phyloP scores from a whole-genome alignment of 257 asterid genomes.

The Asclepias syriaca region DNA sequence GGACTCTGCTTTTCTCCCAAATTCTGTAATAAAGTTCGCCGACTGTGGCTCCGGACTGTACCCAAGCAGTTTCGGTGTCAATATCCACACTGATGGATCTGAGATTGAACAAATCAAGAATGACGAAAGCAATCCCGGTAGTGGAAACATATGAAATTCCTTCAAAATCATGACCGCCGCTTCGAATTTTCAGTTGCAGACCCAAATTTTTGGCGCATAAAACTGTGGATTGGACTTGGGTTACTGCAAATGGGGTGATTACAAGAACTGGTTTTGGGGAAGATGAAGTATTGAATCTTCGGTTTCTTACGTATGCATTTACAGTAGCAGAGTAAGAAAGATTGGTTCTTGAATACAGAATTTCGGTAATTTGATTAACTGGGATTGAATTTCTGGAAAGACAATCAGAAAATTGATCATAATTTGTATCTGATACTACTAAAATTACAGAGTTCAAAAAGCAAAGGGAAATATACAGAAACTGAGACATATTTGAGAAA shows the following conservation, averaged over 20 bases:
- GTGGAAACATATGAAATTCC: background rate
- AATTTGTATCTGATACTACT: too few species aligned
- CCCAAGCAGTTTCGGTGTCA: constrained; percentile 21
- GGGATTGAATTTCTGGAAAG: too few species aligned
- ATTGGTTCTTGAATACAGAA: too few species aligned
- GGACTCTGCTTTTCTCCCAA: background rate
- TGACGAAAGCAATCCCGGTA: background rate
- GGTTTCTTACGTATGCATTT: too few species aligned
- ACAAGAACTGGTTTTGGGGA: background rate
- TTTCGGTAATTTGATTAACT: too few species aligned
- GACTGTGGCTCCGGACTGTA: background rate
- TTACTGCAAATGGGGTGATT: background rate
- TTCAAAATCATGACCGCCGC: constrained; percentile 11
- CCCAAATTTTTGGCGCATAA: background rate
- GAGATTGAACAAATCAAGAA: constrained; percentile 10
- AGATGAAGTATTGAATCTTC: background rate
- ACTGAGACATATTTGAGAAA: too few species aligned
- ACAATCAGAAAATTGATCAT: too few species aligned
- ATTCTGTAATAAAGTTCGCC: background rate
- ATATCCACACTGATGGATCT: background rate
- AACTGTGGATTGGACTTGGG: background rate
- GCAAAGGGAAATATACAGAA: too few species aligned
- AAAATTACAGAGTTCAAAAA: too few species aligned
- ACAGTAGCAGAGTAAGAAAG: too few species aligned
- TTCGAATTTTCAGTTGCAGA: background rate